Evolutionary conservation across 345 rosid species (phyloP).

Genomic region (Moricandia arvensis): DNA sequence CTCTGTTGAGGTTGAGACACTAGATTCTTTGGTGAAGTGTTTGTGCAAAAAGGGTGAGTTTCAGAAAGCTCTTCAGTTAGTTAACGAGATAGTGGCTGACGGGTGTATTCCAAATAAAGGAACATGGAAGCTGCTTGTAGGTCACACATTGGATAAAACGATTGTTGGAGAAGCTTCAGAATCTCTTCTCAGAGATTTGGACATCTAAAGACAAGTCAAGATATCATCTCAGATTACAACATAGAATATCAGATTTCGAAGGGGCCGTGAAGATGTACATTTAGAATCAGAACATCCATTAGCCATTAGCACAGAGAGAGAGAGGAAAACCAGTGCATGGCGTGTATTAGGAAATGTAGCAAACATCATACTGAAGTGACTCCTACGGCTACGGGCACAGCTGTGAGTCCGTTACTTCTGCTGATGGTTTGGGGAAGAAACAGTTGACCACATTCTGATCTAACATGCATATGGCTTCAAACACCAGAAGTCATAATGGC

Average conservation of each 20-base stretch:
- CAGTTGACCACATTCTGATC: slow-evolving; percentile 68
- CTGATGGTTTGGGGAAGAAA: slow-evolving; percentile 43
- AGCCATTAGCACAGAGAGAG: not conserved
- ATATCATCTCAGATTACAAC: slow-evolving; percentile 8
- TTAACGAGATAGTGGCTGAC: slow-evolving; percentile 63
- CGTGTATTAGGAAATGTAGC: slow-evolving; percentile 73
- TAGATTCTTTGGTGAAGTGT: slow-evolving; percentile 46
- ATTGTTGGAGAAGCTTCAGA: slow-evolving; percentile 38
- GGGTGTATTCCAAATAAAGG: slow-evolving; percentile 60
- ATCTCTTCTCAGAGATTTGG: slow-evolving; percentile 28
- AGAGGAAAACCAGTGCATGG: slow-evolving; percentile 75
- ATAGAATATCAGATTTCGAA: not conserved
- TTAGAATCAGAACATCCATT: not conserved
- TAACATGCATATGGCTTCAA: slow-evolving; percentile 63
- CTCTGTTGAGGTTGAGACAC: slow-evolving; percentile 48
- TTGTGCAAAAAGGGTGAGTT: slow-evolving; percentile 58
- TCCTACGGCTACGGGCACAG: slow-evolving; percentile 48
- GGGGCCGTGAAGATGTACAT: not conserved
- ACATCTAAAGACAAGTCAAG: slow-evolving; percentile 18
- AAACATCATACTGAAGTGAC: slow-evolving; percentile 64
- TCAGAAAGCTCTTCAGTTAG: slow-evolving; percentile 53
- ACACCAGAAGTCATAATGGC: slow-evolving; percentile 77
- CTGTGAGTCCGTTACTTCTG: too few relatives aligned
- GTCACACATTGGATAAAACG: slow-evolving; percentile 44
- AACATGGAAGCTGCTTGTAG: slow-evolving; percentile 51